Percentiles rank a stretch among this genome's conserved stretches.
phyloP scores from a whole-genome alignment of 148 eudicot species.

The Amaranthus palmeri region DNA sequence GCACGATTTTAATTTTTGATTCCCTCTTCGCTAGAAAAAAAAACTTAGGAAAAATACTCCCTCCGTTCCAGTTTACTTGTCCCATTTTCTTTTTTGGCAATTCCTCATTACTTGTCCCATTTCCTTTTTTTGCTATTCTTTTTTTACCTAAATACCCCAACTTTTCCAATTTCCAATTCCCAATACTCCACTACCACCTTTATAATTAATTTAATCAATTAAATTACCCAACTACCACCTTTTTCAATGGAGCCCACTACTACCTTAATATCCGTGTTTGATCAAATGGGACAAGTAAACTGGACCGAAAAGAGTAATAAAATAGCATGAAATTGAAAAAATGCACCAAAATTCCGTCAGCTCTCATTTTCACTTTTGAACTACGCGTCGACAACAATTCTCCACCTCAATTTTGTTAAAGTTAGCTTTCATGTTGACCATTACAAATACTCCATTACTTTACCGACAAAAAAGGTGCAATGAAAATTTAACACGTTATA shows the following conservation, averaged over 20 bases:
- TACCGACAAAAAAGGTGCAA: slow-evolving; percentile 10
- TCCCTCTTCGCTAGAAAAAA: not conserved
- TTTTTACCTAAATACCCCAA: no score
- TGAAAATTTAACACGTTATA: not conserved
- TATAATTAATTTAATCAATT: no score
- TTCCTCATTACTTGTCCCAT: no score
- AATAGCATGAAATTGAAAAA: not conserved
- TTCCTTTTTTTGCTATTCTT: no score
- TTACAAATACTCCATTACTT: not conserved
- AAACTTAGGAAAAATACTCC: not conserved
- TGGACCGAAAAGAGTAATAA: not conserved
- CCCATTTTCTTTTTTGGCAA: no score
- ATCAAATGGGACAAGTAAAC: not conserved
- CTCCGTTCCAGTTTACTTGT: no score
- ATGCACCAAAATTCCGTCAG: slow-evolving; percentile 8
- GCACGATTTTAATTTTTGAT: no score
- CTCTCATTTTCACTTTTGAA: slow-evolving; percentile 19
- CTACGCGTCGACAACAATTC: slow-evolving; percentile 14
- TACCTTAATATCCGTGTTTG: not conserved
- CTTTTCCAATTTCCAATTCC: no score
- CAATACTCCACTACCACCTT: no score
- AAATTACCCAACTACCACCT: no score
- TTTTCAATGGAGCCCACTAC: not conserved
- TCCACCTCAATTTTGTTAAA: not conserved
- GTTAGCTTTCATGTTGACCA: slow-evolving; percentile 11